Conservation (phyloP, 305 asterid genomes). For the Plantago coronopus region DNA sequence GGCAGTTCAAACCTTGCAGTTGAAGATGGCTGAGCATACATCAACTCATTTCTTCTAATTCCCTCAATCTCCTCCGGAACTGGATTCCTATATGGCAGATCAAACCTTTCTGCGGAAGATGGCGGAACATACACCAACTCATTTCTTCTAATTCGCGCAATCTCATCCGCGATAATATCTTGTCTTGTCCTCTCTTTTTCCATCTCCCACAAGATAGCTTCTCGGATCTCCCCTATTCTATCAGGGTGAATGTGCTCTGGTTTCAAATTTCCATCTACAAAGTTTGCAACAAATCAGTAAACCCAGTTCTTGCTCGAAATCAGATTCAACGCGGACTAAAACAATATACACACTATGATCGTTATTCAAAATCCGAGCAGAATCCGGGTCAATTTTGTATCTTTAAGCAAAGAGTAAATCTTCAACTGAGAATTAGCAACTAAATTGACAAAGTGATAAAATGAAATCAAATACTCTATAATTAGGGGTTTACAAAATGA, state of each 20-base stretch:
- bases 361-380: too few relatives aligned
- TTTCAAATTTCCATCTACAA: constrained; percentile 6
- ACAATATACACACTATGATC: too few relatives aligned
- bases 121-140: not conserved
- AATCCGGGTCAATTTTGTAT: too few relatives aligned
- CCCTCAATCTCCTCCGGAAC: not conserved
- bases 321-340: too few relatives aligned
- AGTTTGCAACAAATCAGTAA: not conserved
- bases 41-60: not conserved
- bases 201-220: not conserved
- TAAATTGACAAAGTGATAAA: too few relatives aligned
- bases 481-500: too few relatives aligned
- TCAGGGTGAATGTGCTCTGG: not conserved
- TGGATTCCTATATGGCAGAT: too few relatives aligned
- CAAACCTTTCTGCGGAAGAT: not conserved
- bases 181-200: constrained; percentile 2
- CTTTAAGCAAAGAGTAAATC: too few relatives aligned
- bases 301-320: not conserved
- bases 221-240: not conserved
- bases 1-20: too few relatives aligned
- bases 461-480: too few relatives aligned
- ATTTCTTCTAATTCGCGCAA: not conserved
- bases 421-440: too few relatives aligned
- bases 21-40: not conserved
- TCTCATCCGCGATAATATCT: not conserved